phyloP scores from a whole-genome alignment of 495 filamentous ascomycete species.

The Neurospora sp. region DNA sequence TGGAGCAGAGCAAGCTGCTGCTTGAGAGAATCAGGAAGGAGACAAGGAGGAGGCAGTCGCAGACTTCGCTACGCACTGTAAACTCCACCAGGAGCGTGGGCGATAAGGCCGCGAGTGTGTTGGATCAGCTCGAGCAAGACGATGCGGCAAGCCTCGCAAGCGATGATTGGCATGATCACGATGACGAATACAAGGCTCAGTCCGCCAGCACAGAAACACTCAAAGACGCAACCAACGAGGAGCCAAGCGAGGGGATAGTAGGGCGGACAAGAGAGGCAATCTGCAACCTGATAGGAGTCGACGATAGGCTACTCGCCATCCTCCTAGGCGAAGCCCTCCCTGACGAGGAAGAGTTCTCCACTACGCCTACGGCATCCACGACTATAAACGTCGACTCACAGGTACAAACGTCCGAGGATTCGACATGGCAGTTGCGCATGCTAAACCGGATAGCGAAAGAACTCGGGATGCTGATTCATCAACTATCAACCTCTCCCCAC shows the following conservation, averaged over 20 bases:
- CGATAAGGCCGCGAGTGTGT: conserved; percentile 14
- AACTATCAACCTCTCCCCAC: conserved; percentile 58
- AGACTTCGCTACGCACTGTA: conserved; percentile 11
- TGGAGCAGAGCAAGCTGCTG: conserved; percentile 79
- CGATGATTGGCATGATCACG: conserved; percentile 34
- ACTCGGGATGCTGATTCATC: conserved; percentile 71
- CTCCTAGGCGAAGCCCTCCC: conserved; percentile 80
- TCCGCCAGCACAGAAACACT: not conserved
- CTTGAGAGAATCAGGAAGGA: conserved; percentile 83
- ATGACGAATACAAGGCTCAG: conserved; percentile 6
- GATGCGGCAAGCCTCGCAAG: conserved; percentile 18
- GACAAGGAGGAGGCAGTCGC: conserved; percentile 53
- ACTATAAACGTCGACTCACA: conserved; percentile 19
- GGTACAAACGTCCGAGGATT: conserved; percentile 26
- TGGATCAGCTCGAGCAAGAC: conserved; percentile 20
- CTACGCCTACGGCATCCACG: conserved; percentile 27
- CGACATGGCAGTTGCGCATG: conserved; percentile 64
- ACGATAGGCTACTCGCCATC: conserved; percentile 71
- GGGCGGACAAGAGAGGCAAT: conserved; percentile 72
- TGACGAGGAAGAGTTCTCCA: conserved; percentile 39
- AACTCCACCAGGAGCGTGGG: conserved; percentile 3
- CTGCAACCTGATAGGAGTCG: conserved; percentile 80
- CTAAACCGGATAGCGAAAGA: conserved; percentile 79
- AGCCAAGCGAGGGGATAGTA: conserved; percentile 58
- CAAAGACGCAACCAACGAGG: conserved; percentile 15